phyloP scores from a whole-genome alignment of 176 grass and related monocot genomes.

The Aechmea fasciata region DNA sequence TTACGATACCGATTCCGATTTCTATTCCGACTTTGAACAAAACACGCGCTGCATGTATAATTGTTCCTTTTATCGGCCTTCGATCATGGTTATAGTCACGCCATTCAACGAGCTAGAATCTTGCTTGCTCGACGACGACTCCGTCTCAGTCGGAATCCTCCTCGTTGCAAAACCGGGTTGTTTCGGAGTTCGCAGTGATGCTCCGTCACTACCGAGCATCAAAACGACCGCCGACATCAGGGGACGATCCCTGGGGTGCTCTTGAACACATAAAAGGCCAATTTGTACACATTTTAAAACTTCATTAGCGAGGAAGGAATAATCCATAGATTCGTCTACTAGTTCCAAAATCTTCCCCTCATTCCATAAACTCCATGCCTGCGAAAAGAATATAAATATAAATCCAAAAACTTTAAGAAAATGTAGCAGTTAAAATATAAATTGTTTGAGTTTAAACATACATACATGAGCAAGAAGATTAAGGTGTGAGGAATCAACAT shows the following conservation, averaged over 20 bases:
- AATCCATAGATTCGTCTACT: slow-evolving; percentile 46
- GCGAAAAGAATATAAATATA: slow-evolving; percentile 3
- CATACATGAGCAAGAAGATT: slow-evolving; percentile 63
- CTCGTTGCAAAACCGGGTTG: slow-evolving; percentile 49
- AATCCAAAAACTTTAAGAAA: background rate
- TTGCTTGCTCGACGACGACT: slow-evolving; percentile 42
- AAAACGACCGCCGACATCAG: slow-evolving; percentile 47
- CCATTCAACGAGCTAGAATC: slow-evolving; percentile 26
- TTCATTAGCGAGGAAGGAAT: slow-evolving; percentile 32
- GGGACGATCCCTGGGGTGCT: slow-evolving; percentile 47
- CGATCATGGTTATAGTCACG: slow-evolving; percentile 36
- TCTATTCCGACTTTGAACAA: too few relatives aligned
- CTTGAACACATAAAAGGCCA: slow-evolving; percentile 50
- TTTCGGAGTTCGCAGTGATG: slow-evolving; percentile 38
- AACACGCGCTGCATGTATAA: too few relatives aligned
- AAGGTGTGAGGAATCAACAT: slow-evolving; percentile 21
- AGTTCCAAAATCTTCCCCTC: slow-evolving; percentile 37
- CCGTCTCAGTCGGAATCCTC: slow-evolving; percentile 23
- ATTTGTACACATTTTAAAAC: slow-evolving; percentile 39
- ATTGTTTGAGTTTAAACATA: slow-evolving; percentile 12
- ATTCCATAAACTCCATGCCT: slow-evolving; percentile 66
- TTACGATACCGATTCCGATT: too few relatives aligned
- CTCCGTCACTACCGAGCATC: slow-evolving; percentile 39
- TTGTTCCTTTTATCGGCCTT: slow-evolving; percentile 31
- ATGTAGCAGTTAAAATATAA: background rate